These are phyloP conservation scores for Vanrija sp. DNA, from an alignment of 1,284 basidiomycete genomes.

Conservation along the genomic window DNA sequence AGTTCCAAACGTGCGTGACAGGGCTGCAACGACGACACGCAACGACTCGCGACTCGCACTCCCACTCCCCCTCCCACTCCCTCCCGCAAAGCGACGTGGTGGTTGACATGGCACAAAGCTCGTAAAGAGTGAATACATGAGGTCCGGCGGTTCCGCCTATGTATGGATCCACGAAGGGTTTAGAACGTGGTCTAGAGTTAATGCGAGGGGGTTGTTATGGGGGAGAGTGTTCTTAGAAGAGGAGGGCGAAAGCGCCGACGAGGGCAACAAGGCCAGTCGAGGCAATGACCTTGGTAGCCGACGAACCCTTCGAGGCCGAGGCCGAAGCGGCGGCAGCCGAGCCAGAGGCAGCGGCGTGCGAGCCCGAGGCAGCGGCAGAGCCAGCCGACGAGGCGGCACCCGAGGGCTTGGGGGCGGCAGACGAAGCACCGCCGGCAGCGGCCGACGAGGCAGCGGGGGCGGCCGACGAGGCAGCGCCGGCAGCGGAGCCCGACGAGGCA, in stretches of 20 bases:
- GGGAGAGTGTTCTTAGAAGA: slow-evolving; percentile 17
- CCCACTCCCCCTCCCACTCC: too few species aligned
- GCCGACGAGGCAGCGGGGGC: slow-evolving; percentile 10
- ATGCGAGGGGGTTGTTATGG: neutral
- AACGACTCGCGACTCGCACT: too few species aligned
- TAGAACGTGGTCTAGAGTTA: neutral
- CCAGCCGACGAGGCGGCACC: neutral
- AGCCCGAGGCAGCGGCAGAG: slow-evolving; percentile 8
- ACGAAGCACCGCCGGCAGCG: neutral
- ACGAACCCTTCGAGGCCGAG: slow-evolving; percentile 5
- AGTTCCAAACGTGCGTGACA: too few species aligned
- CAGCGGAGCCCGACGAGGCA: neutral
- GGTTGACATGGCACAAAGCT: too few species aligned
- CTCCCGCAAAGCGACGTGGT: too few species aligned
- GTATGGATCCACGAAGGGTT: neutral
- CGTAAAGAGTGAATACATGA: too few species aligned
- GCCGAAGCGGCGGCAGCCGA: neutral
- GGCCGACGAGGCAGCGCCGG: slow-evolving; percentile 1
- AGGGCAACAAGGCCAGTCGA: slow-evolving; percentile 17
- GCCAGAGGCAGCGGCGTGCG: slow-evolving; percentile 3
- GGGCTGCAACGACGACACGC: too few species aligned
- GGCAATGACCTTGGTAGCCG: slow-evolving; percentile 15
- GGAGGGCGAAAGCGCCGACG: slow-evolving; percentile 27
- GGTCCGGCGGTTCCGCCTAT: neutral
- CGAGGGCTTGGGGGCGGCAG: slow-evolving; percentile 4